Conservation (phyloP, 176 grass and related monocot species). For the Avena insularis region DNA sequence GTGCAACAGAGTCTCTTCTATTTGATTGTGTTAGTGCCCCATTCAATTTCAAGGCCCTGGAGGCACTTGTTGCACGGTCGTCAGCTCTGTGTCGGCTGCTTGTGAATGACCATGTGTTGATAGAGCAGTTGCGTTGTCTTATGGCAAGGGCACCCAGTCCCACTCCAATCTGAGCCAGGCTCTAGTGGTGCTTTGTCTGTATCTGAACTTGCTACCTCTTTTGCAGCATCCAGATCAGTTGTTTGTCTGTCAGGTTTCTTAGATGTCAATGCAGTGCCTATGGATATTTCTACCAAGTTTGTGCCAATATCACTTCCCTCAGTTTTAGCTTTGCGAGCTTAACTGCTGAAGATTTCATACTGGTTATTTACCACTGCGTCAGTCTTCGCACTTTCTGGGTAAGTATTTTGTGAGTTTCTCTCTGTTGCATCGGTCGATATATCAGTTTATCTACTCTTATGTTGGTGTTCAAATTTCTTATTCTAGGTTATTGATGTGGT, state of each 20-base stretch:
- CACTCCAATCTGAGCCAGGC: constrained; percentile 59
- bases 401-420: constrained; percentile 13
- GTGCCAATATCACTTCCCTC: constrained; percentile 73
- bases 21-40: constrained; percentile 68
- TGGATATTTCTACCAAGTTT: constrained; percentile 51
- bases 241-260: constrained; percentile 86
- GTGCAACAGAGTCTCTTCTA: constrained; percentile 66
- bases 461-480: background rate
- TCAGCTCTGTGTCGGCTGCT: constrained; percentile 53
- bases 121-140: constrained; percentile 75
- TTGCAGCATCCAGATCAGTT: constrained; percentile 62
- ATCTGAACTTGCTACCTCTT: constrained; percentile 61
- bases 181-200: constrained; percentile 29
- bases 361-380: constrained; percentile 59
- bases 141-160: constrained; percentile 78
- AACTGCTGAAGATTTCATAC: constrained; percentile 62
- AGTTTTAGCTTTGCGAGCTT: constrained; percentile 85
- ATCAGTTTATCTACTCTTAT: background rate
- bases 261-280: constrained; percentile 44
- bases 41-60: constrained; percentile 84
- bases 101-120: constrained; percentile 76
- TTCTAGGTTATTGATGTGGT: constrained; percentile 80
- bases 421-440: background rate
- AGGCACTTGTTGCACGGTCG: constrained; percentile 76
- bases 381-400: constrained; percentile 87